Evolutionary conservation across 345 rosid genomes (phyloP), one percentile per base, ranked within the genome.

Genomic region (Dipteronia dyeriana): DNA sequence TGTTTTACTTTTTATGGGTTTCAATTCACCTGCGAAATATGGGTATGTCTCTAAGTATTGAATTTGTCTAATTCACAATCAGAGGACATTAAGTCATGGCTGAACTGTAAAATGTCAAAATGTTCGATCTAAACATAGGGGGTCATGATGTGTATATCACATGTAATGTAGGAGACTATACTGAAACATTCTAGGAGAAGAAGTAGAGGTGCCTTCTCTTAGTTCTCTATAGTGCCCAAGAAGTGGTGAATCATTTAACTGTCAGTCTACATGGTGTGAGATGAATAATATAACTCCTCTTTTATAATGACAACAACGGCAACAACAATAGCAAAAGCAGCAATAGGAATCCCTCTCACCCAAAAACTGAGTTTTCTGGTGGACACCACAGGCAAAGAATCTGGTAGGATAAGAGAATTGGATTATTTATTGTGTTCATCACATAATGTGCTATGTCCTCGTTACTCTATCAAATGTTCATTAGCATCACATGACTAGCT

Each of bases 311-410:
- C 7, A n/a, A 56, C 23, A 56, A 56, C 23, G 1, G 7, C 3
- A 11, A 56, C n/a, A n/a, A 20, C 23, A 59, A 59, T 19, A 59
- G 8, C 57, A 53, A 53, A 22, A 59, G 22, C 23, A 59, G 63
- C 63, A 59, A 59, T n/a, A 59, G 25, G 2, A n/a, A 8, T 22
- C 8, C 19, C 7, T 59, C 61, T 70, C 29, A 45, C 13, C 60
- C 22, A 49, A 12, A 43, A 22, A 61, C 8, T 22, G 17, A 23
- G 66, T 72, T 76, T 57, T 77, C 49, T 9, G 3, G 7, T 14
- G n/a, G 61, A 45, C 57, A 70, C 19, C 61, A 29, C 67, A 45
- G 7, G 61, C 51, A 61, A 68, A 68, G 39, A 61, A 75, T 26
- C 20, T 49, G 20, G 78, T 17, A 64, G 34, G 61, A 65, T 29